These are phyloP conservation scores for Avena insularis DNA, from an alignment of 176 grass and related monocot genomes.

Conservation along the genomic window DNA sequence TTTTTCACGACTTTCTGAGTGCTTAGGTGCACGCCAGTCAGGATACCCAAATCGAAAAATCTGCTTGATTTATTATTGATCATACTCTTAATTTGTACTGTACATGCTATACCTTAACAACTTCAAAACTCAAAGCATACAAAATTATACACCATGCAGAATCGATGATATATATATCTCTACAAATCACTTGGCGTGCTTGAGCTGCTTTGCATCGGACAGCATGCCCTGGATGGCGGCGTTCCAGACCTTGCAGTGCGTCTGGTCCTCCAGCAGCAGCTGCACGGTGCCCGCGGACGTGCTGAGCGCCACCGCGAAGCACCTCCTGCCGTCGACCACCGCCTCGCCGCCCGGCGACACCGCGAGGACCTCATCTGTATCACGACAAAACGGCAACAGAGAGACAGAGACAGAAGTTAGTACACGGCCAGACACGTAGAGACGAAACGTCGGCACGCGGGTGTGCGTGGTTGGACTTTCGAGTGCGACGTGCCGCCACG, in stretches of 20 bases:
- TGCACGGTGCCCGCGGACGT: conserved; percentile 61
- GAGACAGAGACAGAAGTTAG: neutral
- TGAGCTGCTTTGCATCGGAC: conserved; percentile 44
- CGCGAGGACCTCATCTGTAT: conserved; percentile 63
- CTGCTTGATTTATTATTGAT: neutral
- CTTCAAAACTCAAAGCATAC: neutral
- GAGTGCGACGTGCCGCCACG: neutral
- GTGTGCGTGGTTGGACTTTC: neutral
- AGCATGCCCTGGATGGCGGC: conserved; percentile 66
- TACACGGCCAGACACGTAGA: neutral
- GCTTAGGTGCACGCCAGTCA: neutral
- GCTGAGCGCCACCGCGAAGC: conserved; percentile 57
- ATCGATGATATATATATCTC: neutral
- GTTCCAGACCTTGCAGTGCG: conserved; percentile 76
- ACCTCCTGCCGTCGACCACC: conserved; percentile 45
- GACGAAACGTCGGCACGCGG: neutral
- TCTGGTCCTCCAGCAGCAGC: conserved; percentile 75
- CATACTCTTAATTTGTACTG: neutral
- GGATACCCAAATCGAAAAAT: neutral
- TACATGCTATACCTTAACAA: neutral
- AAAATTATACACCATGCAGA: neutral
- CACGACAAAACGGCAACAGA: conserved; percentile 10
- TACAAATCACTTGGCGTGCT: neutral
- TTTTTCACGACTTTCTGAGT: neutral
- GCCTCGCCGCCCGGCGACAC: conserved; percentile 36